Percentiles rank a stretch among this genome's conserved stretches.
Conservation (phyloP, 176 grass and related monocot genomes). For the Carex cristatella region DNA sequence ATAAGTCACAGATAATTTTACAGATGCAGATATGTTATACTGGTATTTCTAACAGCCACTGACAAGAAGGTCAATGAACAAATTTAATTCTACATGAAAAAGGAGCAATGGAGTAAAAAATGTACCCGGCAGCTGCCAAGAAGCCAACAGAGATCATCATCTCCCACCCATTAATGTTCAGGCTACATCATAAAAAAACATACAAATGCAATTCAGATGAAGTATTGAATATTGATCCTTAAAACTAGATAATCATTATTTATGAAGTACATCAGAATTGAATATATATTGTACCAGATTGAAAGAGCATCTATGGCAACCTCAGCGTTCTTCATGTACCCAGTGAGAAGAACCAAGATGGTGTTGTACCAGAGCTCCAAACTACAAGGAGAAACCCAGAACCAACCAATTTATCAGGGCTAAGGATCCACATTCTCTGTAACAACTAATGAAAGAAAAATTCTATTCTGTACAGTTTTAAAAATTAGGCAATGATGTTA, state of each 20-base stretch:
- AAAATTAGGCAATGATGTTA: background rate
- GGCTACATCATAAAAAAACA: conserved; percentile 35
- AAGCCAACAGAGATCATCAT: conserved; percentile 90
- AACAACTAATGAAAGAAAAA: background rate
- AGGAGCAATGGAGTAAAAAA: background rate
- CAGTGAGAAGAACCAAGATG: conserved; percentile 71
- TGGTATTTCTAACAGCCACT: background rate
- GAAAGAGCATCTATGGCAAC: conserved; percentile 85
- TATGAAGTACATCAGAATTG: background rate
- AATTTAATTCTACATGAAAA: conserved; percentile 2
- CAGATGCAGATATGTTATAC: background rate
- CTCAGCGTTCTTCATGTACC: conserved; percentile 74
- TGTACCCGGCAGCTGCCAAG: conserved; percentile 57
- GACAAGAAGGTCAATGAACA: background rate
- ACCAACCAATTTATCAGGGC: background rate
- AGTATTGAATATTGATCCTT: background rate
- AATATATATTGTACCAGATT: conserved; percentile 51
- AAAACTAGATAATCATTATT: background rate
- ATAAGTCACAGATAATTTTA: background rate
- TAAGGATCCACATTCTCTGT: background rate
- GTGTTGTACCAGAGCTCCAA: conserved; percentile 90
- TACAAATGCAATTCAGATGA: background rate
- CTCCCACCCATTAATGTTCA: conserved; percentile 96
- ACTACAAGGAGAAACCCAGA: conserved; percentile 21
- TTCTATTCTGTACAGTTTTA: background rate